Percentiles rank a stretch among this genome's conserved stretches.
Conservation (phyloP, 176 grass and related monocot species). For the Triticum turgidum region DNA sequence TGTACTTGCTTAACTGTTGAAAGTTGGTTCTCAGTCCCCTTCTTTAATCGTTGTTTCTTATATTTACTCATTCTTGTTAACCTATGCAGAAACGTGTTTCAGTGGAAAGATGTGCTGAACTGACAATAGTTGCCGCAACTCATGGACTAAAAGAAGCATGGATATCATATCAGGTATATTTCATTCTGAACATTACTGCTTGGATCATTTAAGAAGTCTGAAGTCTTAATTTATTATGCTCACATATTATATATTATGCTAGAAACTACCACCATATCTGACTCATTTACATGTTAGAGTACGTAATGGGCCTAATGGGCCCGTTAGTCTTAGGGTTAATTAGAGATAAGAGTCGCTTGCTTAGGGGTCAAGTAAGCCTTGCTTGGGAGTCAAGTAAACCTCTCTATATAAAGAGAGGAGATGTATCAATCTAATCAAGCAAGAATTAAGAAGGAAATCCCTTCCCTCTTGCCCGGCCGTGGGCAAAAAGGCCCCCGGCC, state of each 20-base stretch:
- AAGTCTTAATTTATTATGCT: neutral
- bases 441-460: no score
- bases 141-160: constrained; percentile 97
- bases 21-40: neutral
- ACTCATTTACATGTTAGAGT: neutral
- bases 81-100: constrained; percentile 68
- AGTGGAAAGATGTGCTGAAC: constrained; percentile 84
- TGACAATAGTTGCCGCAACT: constrained; percentile 86
- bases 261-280: neutral
- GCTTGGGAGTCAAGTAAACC: no score
- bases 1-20: neutral
- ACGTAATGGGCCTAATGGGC: no score
- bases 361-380: no score
- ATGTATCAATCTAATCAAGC: no score
- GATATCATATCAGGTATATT: constrained; percentile 94
- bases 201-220: neutral
- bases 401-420: no score
- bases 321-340: no score
- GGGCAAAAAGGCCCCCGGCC: no score
- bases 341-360: no score
- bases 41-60: neutral
- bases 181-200: constrained; percentile 16
- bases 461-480: no score
- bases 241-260: neutral
- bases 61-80: constrained; percentile 3